Base-by-base conservation (phyloP, 139 green algal genomes). In the Gonium pectorale region DNA sequence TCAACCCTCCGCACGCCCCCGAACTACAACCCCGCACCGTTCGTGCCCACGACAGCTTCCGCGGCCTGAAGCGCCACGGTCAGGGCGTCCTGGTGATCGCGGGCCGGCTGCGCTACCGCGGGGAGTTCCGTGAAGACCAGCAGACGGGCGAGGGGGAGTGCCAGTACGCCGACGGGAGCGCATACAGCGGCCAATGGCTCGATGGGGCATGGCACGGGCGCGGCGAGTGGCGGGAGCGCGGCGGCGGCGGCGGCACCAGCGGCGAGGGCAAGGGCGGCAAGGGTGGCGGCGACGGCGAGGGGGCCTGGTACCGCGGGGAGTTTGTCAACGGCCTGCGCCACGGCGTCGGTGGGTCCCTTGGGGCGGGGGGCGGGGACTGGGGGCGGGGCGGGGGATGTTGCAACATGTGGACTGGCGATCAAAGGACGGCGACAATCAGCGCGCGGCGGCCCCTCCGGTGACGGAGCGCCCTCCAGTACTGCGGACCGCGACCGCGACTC, bases 131-230 rank as follows among this genome's bases (percentile, higher is more conserved):
- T 26, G 19, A 31, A 33, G 79, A 27, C 35, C 5, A 41, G 46
- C 46, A 67, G 44, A 46, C 60, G 29, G 79, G 64, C n/a, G 1
- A 9, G 26, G 79, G 79, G 13, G 49, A 41, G 79, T 54, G 35
- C 26, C 79, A 71, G 27, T 85, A 85, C 79, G 56, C 13, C 5
- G 79, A 85, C 44, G 70, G 77, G 31, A 83, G 77, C 77, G 64
- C 37, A 6, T 83, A 83, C 54, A 43, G 68, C 24, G 86, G 86
- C 31, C 27, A 38, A 37, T 90, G 86, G 86, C 71, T 24, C 29
- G 59, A 21, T 2, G 67, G 69, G 0, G 17, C 41, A 44, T 80
- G 86, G 38, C 81, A 88, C 60, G 86, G 81, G 17, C 31, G 54
- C 7, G 86, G 86, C n/a, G 77, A 63, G 59, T 83, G 77, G 77